phyloP scores from a whole-genome alignment of 805 yeast genomes.

The Candida silvatica region DNA sequence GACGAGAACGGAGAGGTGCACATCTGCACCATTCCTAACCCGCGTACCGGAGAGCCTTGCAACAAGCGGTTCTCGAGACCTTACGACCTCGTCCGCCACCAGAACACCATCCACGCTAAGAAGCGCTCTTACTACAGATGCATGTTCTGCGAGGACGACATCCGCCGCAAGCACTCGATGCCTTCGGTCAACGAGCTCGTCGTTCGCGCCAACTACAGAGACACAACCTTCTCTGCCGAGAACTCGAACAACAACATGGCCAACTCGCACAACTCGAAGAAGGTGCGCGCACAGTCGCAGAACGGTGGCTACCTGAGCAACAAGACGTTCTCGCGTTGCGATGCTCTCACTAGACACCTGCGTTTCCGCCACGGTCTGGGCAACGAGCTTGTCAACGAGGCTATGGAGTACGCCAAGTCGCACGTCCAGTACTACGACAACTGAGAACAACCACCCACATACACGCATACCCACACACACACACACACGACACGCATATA shows the following conservation, averaged over 20 bases:
- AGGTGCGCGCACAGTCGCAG: conserved; percentile 22
- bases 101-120: conserved; percentile 90
- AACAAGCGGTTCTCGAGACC: conserved; percentile 84
- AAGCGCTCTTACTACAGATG: conserved; percentile 82
- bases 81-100: conserved; percentile 90
- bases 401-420: conserved; percentile 68
- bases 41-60: conserved; percentile 57
- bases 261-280: conserved; percentile 29
- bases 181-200: conserved; percentile 38
- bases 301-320: conserved; percentile 22
- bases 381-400: conserved; percentile 58
- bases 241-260: conserved; percentile 22
- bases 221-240: conserved; percentile 18
- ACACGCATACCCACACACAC: too few relatives aligned
- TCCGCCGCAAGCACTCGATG: conserved; percentile 35
- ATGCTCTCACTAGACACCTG: conserved; percentile 89
- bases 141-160: conserved; percentile 70
- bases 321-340: conserved; percentile 87
- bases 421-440: conserved; percentile 53
- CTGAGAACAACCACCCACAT: too few relatives aligned
- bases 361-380: conserved; percentile 79
- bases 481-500: too few relatives aligned
- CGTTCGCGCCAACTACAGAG: conserved; percentile 17
- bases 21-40: conserved; percentile 51
- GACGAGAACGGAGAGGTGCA: conserved; percentile 27